Percentiles rank a stretch among this genome's conserved stretches.
Conservation (phyloP, 345 rosid genomes). For the Cochlearia excelsa region DNA sequence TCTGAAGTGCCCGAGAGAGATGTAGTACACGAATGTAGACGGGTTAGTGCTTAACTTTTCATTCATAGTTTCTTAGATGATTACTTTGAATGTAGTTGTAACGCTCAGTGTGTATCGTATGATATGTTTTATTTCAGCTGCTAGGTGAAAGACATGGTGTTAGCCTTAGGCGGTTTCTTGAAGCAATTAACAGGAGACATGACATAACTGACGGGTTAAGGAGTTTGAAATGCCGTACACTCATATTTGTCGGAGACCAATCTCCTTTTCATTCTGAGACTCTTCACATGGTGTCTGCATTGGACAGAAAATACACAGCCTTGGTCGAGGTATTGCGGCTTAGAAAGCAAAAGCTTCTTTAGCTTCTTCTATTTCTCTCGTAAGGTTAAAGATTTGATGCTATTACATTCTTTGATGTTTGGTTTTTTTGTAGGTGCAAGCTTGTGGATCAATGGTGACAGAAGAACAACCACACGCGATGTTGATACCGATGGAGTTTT, state of each 20-base stretch:
- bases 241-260: conserved; percentile 89
- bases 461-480: conserved; percentile 99
- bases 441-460: conserved; percentile 99
- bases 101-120: conserved; percentile 6
- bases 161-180: conserved; percentile 68
- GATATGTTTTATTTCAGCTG: conserved; percentile 44
- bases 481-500: conserved; percentile 94
- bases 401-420: conserved; percentile 2
- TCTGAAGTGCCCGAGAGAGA: conserved; percentile 79
- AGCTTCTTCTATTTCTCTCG: neutral
- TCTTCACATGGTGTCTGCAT: conserved; percentile 66
- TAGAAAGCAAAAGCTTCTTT: neutral
- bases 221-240: conserved; percentile 75
- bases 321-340: conserved; percentile 68
- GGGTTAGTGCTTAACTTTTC: conserved; percentile 40
- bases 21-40: conserved; percentile 81
- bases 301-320: conserved; percentile 80
- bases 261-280: conserved; percentile 92
- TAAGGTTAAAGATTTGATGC: neutral
- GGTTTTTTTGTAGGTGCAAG: conserved; percentile 65
- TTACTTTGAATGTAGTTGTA: conserved; percentile 2
- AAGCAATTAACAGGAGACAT: conserved; percentile 79
- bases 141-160: conserved; percentile 73
- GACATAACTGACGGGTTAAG: conserved; percentile 68
- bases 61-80: neutral